These are phyloP conservation scores for Phaeodactylum tricornutum DNA, from an alignment of 108 stramenopile species.

Conservation along the genomic window DNA sequence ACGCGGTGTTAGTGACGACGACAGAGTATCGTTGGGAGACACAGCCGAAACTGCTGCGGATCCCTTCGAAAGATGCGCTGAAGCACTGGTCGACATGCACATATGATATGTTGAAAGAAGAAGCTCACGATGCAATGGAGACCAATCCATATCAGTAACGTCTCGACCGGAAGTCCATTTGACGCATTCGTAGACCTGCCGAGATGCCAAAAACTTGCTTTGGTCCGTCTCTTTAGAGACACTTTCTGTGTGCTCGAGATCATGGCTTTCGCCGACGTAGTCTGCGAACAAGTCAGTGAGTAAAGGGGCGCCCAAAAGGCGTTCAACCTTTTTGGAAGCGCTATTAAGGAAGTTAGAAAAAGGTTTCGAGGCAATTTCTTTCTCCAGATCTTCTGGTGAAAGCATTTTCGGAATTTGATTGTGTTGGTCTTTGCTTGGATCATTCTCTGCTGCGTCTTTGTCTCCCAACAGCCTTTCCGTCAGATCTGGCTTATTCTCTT, in stretches of 20 bases:
- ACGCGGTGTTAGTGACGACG: conserved; percentile 47
- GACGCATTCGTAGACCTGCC: conserved; percentile 52
- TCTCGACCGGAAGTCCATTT: conserved; percentile 59
- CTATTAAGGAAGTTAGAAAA: conserved; percentile 64
- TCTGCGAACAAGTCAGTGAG: conserved; percentile 57
- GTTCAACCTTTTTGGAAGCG: conserved; percentile 78
- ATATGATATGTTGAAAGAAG: conserved; percentile 65
- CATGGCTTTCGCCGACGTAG: conserved; percentile 46
- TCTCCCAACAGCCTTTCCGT: conserved; percentile 2
- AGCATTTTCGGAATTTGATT: conserved; percentile 24
- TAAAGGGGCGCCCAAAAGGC: conserved; percentile 46
- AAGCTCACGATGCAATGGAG: conserved; percentile 68
- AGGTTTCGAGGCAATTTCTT: conserved; percentile 39
- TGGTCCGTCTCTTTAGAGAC: conserved; percentile 23
- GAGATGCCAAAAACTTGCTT: conserved; percentile 43
- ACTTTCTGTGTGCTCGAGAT: no score
- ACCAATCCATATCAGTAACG: conserved; percentile 81
- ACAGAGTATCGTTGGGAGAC: conserved; percentile 53
- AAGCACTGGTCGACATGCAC: conserved; percentile 18
- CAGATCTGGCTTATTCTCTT: conserved; percentile 11
- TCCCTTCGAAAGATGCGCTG: conserved; percentile 13
- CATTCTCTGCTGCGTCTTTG: conserved; percentile 2
- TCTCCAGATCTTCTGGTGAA: conserved; percentile 47
- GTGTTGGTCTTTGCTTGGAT: conserved; percentile 4
- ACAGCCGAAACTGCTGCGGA: conserved; percentile 33